phyloP scores from a whole-genome alignment of 805 yeast species.

The Starmera pachycereana region DNA sequence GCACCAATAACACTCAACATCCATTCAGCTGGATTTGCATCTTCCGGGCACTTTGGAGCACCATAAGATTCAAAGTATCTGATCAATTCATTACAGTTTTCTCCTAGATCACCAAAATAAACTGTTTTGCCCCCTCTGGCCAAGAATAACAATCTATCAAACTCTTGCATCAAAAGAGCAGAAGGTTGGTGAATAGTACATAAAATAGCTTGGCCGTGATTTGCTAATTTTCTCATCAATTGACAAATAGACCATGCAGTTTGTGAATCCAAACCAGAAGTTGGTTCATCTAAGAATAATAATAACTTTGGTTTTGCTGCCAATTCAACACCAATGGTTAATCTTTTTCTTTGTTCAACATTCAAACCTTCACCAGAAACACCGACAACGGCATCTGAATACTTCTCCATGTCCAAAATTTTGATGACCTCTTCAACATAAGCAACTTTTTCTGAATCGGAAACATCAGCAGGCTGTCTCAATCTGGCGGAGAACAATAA shows the following conservation, averaged over 20 bases:
- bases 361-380: conserved; percentile 62
- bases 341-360: conserved; percentile 52
- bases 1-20: conserved; percentile 83
- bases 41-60: conserved; percentile 53
- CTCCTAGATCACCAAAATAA: conserved; percentile 67
- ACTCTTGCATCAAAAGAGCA: conserved; percentile 64
- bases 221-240: conserved; percentile 48
- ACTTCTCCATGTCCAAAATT: conserved; percentile 50
- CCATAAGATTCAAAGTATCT: conserved; percentile 59
- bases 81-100: conserved; percentile 45
- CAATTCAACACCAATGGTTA: conserved; percentile 57
- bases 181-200: conserved; percentile 86
- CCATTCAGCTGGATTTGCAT: conserved; percentile 85
- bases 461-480: conserved; percentile 48
- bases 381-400: conserved; percentile 68
- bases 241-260: conserved; percentile 59
- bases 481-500: conserved; percentile 54
- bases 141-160: conserved; percentile 64
- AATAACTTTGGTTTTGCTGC: conserved; percentile 55
- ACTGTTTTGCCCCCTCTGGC: conserved; percentile 66
- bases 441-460: conserved; percentile 45
- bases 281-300: conserved; percentile 57
- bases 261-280: conserved; percentile 61
- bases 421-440: conserved; percentile 59
- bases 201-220: conserved; percentile 53